Evolutionary conservation across 129 eudicot genomes (phyloP).

Genomic region (Gnaphalium uliginosum): DNA sequence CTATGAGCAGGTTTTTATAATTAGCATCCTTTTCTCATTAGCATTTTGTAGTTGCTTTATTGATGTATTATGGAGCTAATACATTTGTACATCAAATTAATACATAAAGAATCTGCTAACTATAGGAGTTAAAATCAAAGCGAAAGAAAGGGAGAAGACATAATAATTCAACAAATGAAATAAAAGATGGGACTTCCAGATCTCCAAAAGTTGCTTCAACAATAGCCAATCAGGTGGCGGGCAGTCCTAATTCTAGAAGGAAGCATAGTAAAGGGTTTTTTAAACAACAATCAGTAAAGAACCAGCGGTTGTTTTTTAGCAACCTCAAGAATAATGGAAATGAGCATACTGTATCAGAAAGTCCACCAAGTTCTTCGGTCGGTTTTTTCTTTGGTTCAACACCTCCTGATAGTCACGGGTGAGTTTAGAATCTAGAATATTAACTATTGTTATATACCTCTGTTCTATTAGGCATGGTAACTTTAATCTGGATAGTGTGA

Average conservation of each 20-base stretch:
- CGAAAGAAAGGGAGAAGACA: slow-evolving; percentile 48
- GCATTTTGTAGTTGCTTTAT: background rate
- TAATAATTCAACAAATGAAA: slow-evolving; percentile 40
- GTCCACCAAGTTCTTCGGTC: slow-evolving; percentile 88
- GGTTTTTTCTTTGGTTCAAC: slow-evolving; percentile 98
- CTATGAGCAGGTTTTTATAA: slow-evolving; percentile 82
- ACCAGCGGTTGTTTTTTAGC: slow-evolving; percentile 65
- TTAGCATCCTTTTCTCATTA: background rate
- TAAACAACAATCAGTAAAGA: slow-evolving; percentile 51
- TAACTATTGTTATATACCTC: background rate
- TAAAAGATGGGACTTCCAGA: slow-evolving; percentile 49
- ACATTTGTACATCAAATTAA: background rate
- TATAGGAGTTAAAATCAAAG: slow-evolving; percentile 70
- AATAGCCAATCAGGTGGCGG: slow-evolving; percentile 42
- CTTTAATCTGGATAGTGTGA: background rate
- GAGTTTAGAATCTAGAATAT: slow-evolving; percentile 29
- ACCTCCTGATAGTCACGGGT: slow-evolving; percentile 90
- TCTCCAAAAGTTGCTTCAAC: slow-evolving; percentile 38
- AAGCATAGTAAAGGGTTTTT: slow-evolving; percentile 65
- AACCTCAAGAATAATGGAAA: slow-evolving; percentile 55
- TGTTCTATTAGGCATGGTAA: background rate
- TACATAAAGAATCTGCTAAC: slow-evolving; percentile 4
- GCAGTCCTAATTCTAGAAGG: slow-evolving; percentile 51
- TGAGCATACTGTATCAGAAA: slow-evolving; percentile 58
- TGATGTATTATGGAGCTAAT: background rate